Percentiles rank a stretch among this genome's conserved stretches.
Conservation (phyloP, 768 basidiomycete species). For the Rhodotorula toruloides region DNA sequence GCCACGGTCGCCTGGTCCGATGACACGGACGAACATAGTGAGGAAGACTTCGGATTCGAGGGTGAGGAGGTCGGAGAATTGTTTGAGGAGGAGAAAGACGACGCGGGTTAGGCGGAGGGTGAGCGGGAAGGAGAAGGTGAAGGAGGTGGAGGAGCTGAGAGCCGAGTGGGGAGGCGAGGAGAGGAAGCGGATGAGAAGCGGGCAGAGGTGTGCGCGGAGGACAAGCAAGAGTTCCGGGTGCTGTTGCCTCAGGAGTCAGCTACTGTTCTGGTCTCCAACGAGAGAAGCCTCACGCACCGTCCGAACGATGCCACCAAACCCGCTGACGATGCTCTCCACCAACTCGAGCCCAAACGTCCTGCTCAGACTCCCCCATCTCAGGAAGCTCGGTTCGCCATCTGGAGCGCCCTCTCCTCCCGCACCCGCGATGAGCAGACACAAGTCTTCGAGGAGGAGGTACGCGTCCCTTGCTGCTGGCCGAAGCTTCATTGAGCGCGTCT, state of each 20-base stretch:
- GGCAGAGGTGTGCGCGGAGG: constrained; percentile 83
- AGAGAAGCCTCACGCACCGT: constrained; percentile 53
- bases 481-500: constrained; percentile 49
- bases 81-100: constrained; percentile 85
- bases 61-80: constrained; percentile 73
- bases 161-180: constrained; percentile 47
- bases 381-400: constrained; percentile 64
- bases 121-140: constrained; percentile 49
- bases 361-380: constrained; percentile 73
- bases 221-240: constrained; percentile 77
- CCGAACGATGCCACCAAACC: constrained; percentile 78
- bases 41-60: constrained; percentile 84
- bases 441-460: constrained; percentile 82
- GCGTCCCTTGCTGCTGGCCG: constrained; percentile 76
- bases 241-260: constrained; percentile 48
- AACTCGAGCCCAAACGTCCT: constrained; percentile 95
- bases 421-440: constrained; percentile 79
- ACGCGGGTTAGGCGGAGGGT: constrained; percentile 87
- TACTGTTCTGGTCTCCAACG: not conserved
- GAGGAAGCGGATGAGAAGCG: constrained; percentile 76
- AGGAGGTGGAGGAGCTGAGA: constrained; percentile 43
- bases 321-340: constrained; percentile 91
- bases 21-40: constrained; percentile 52
- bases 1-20: constrained; percentile 48
- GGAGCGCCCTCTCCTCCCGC: constrained; percentile 43